Evolutionary conservation across 805 yeast genomes (phyloP).

Genomic region (Saccharomycopsis microspora): DNA sequence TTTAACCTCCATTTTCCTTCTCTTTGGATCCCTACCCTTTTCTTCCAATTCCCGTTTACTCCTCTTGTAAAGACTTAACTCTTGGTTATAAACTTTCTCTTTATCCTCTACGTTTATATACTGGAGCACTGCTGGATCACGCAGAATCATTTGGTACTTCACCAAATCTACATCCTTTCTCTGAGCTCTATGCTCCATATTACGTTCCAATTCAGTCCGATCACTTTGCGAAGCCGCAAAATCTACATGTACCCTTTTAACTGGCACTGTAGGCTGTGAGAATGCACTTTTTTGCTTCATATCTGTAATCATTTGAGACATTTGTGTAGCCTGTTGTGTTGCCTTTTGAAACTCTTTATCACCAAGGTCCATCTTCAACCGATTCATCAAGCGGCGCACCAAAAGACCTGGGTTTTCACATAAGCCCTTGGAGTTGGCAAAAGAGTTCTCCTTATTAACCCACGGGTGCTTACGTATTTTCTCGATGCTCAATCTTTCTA

Average conservation of each 20-base stretch:
- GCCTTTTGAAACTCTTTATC: slow-evolving; percentile 31
- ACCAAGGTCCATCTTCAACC: slow-evolving; percentile 40
- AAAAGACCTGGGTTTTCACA: slow-evolving; percentile 43
- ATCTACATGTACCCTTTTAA: neutral
- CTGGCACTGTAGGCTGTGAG: neutral
- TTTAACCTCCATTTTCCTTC: neutral
- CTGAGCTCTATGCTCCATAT: slow-evolving; percentile 20
- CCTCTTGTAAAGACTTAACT: neutral
- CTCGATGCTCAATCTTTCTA: slow-evolving; percentile 29
- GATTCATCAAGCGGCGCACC: slow-evolving; percentile 39
- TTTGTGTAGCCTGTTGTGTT: slow-evolving; percentile 17
- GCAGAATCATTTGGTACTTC: slow-evolving; percentile 29
- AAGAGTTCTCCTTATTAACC: slow-evolving; percentile 34
- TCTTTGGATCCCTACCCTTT: slow-evolving; percentile 1
- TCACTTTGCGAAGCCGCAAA: slow-evolving; percentile 26
- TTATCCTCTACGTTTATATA: slow-evolving; percentile 24
- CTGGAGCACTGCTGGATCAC: slow-evolving; percentile 41
- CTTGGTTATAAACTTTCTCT: neutral
- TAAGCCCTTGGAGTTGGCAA: slow-evolving; percentile 34
- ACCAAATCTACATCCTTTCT: slow-evolving; percentile 23
- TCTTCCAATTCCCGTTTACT: slow-evolving; percentile 1
- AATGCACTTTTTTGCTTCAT: neutral
- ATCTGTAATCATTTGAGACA: slow-evolving; percentile 8
- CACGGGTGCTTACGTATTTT: slow-evolving; percentile 42
- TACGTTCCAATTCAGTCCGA: slow-evolving; percentile 26